phyloP scores from a whole-genome alignment of 345 rosid genomes.

The Dipteronia dyeriana region DNA sequence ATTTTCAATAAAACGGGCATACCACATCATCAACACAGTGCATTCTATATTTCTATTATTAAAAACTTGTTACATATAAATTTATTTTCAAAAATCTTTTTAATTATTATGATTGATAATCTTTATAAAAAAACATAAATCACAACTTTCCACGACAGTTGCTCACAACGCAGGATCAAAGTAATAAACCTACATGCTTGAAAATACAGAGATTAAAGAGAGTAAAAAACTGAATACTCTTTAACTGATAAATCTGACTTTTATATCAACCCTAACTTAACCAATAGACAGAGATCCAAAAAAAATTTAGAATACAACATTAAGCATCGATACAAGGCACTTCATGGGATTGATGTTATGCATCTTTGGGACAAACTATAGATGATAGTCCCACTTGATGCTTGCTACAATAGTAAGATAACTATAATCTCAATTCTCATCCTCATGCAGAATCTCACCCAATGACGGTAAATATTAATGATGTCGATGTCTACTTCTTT shows the following conservation, averaged over 20 bases:
- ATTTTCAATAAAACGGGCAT: too few relatives aligned
- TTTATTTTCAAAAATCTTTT: too few relatives aligned
- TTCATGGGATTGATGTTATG: not conserved
- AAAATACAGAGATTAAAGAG: not conserved
- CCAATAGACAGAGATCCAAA: not conserved
- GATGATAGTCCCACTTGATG: not conserved
- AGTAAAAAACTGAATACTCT: not conserved
- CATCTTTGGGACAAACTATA: not conserved
- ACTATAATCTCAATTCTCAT: not conserved
- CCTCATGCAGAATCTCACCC: too few relatives aligned
- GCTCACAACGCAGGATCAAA: too few relatives aligned
- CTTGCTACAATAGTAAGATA: not conserved
- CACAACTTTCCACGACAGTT: not conserved
- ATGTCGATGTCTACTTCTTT: slow-evolving; percentile 18
- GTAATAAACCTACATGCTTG: not conserved
- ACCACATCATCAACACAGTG: too few relatives aligned
- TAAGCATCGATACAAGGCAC: not conserved
- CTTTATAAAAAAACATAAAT: too few relatives aligned
- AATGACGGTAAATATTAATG: not conserved
- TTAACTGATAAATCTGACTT: not conserved
- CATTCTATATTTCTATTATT: too few relatives aligned
- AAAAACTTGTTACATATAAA: too few relatives aligned
- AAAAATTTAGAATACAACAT: not conserved
- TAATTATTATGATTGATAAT: too few relatives aligned
- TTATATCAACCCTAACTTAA: not conserved